phyloP scores from a whole-genome alignment of 2,329 filamentous ascomycete species.

The Whalleya microplaca region DNA sequence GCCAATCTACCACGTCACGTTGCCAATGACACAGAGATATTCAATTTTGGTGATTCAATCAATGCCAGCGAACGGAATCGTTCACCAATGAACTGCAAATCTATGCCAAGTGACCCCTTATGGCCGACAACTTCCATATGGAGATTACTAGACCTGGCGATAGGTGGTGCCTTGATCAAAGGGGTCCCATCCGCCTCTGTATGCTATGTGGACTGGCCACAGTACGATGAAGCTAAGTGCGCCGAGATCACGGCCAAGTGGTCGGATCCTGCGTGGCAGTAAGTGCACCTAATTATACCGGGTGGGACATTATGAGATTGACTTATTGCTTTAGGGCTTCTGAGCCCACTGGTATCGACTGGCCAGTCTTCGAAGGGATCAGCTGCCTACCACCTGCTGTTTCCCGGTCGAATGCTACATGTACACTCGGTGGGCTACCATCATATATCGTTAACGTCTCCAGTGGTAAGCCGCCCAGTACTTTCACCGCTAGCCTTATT shows the following conservation, averaged over 20 bases:
- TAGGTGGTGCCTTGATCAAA: conserved; percentile 38
- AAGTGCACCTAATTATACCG: conserved; percentile 1
- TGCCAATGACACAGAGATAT: conserved; percentile 28
- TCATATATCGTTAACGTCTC: conserved; percentile 48
- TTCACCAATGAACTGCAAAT: conserved; percentile 27
- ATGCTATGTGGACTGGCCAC: conserved; percentile 37
- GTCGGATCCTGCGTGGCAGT: conserved; percentile 31
- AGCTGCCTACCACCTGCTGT: conserved; percentile 30
- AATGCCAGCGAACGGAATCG: conserved; percentile 8
- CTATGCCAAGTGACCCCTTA: conserved; percentile 33
- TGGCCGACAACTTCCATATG: conserved; percentile 36
- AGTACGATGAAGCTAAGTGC: conserved; percentile 36
- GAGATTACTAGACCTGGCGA: conserved; percentile 31
- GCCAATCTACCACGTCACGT: conserved; percentile 30
- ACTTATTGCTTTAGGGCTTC: conserved; percentile 8
- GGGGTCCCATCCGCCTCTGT: conserved; percentile 38
- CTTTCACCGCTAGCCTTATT: too few relatives aligned
- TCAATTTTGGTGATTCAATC: conserved; percentile 25
- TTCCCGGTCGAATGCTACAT: conserved; percentile 33
- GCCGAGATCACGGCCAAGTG: conserved; percentile 35
- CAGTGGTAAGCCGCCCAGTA: conserved; percentile 16
- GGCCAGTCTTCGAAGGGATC: conserved; percentile 41
- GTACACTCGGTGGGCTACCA: conserved; percentile 46
- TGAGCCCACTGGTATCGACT: conserved; percentile 41
- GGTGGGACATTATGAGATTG: too few relatives aligned